A percentile compares a stretch with the other conserved stretches of the same genome.
Evolutionary conservation across 179 eudicot genomes (phyloP).

Genomic region (Corrigiola litoralis): DNA sequence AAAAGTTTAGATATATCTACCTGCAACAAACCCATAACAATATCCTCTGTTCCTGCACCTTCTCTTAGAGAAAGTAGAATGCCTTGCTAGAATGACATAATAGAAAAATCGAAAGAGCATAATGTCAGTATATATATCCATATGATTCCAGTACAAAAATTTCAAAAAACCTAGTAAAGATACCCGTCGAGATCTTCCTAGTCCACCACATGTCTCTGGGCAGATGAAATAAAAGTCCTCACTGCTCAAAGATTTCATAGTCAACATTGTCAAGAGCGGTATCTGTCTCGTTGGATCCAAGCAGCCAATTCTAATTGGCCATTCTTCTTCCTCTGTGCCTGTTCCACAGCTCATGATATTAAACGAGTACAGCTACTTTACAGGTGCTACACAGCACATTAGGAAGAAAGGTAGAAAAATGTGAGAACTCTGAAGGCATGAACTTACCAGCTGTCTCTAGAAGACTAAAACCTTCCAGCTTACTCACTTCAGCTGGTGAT

Average conservation of each 20-base stretch:
- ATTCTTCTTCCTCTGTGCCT: conserved; percentile 45
- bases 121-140: not conserved
- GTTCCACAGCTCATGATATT: conserved; percentile 17
- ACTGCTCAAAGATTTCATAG: conserved; percentile 51
- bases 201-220: conserved; percentile 42
- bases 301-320: conserved; percentile 78
- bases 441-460: conserved; percentile 48
- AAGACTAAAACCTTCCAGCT: conserved; percentile 67
- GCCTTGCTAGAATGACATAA: conserved; percentile 32
- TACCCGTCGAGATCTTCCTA: conserved; percentile 33
- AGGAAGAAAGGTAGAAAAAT: not conserved
- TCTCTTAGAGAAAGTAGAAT: conserved; percentile 78
- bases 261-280: conserved; percentile 46
- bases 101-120: not conserved
- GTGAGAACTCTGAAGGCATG: not conserved
- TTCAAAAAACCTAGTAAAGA: not conserved
- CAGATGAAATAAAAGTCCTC: conserved; percentile 78
- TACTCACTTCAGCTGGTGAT: conserved; percentile 91
- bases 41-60: conserved; percentile 62
- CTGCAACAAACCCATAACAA: conserved; percentile 75
- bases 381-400: not conserved
- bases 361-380: not conserved
- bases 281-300: conserved; percentile 52
- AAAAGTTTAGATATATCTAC: conserved; percentile 24
- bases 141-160: not conserved